Base-by-base conservation (phyloP, 768 basidiomycete genomes). In the Trametes cingulata region DNA sequence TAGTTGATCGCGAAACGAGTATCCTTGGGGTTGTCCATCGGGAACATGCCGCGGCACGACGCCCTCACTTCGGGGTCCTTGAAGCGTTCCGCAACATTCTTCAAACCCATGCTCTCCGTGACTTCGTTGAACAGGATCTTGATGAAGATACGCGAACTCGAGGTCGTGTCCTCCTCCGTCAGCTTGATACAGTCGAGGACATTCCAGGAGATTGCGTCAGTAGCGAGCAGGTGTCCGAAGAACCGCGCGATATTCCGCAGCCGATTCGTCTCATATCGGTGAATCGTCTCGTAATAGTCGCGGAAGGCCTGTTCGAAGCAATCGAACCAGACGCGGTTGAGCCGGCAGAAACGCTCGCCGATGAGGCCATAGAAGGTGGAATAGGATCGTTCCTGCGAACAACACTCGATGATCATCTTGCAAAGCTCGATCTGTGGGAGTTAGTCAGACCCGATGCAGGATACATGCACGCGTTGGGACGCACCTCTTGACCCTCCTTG, bases 381-480 rank as follows among this genome's bases (percentile, higher is more conserved):
- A 74, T 98, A 99, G 0, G 96, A 95, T 14, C 97, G 90, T 73
- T 98, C 97, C 78, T 99, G 97, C 1, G 97, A 98, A 73, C 97
- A 98, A 90, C 97, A 99, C 69, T 98, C 96, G 74, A 99, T 91
- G 63, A 99, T 85, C 97, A 99, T 99, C 80, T 98, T 98, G 72
- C 92, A 85, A 58, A 99, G 76, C 72, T 98, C 96, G 67, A 93
- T 90, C 93, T 97, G 68, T 6, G 42, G 12, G 61, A 22, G 15
- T 56, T 4, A 47, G 24, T 49, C 40, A 56, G 33, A 20, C 9
- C 41, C 19, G 19, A 53, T 43, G 53, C 19, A 51, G 27, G 1
- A 25, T 33, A 33, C 24, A 37, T 15, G 12, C 9, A 59, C 14
- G 7, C 46, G 20, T 35, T 2, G 1, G 12, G 19, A 74, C 78